These are phyloP conservation scores for Diaporthe sp. DNA, from an alignment of 2,329 filamentous ascomycete genomes.

Conservation along the genomic window DNA sequence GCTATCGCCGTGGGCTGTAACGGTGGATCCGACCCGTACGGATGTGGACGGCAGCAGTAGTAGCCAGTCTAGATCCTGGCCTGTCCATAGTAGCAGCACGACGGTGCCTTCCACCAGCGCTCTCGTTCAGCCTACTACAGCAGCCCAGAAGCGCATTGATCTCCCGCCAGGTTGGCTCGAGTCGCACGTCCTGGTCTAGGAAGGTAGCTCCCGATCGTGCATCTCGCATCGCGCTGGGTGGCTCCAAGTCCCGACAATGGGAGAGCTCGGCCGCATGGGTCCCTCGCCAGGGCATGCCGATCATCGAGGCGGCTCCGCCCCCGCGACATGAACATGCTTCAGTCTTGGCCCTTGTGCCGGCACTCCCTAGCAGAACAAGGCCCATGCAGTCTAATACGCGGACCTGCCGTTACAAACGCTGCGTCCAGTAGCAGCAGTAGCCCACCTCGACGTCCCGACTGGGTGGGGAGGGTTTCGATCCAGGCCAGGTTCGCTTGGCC, in stretches of 20 bases:
- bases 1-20: slow-evolving; percentile 7
- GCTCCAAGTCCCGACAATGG: slow-evolving; percentile 1
- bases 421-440: background rate
- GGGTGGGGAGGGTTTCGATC: slow-evolving; percentile 20
- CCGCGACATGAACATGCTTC: slow-evolving; percentile 24
- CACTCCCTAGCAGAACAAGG: background rate
- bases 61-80: background rate
- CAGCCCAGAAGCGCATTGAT: slow-evolving; percentile 24
- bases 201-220: slow-evolving; percentile 15
- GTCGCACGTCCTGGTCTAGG: slow-evolving; percentile 1
- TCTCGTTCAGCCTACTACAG: background rate
- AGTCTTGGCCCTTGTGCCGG: slow-evolving; percentile 14
- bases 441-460: slow-evolving; percentile 2
- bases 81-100: background rate
- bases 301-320: slow-evolving; percentile 19
- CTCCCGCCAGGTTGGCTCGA: slow-evolving; percentile 15
- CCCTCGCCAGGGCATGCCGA: slow-evolving; percentile 17
- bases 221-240: background rate
- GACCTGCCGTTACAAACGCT: background rate
- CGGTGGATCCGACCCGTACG: slow-evolving; percentile 7
- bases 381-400: background rate
- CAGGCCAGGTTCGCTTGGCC: slow-evolving; percentile 16
- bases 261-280: slow-evolving; percentile 7
- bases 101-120: background rate
- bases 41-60: background rate